Base-by-base conservation (phyloP, 1,284 basidiomycete genomes). In the Chalciporus sp. region DNA sequence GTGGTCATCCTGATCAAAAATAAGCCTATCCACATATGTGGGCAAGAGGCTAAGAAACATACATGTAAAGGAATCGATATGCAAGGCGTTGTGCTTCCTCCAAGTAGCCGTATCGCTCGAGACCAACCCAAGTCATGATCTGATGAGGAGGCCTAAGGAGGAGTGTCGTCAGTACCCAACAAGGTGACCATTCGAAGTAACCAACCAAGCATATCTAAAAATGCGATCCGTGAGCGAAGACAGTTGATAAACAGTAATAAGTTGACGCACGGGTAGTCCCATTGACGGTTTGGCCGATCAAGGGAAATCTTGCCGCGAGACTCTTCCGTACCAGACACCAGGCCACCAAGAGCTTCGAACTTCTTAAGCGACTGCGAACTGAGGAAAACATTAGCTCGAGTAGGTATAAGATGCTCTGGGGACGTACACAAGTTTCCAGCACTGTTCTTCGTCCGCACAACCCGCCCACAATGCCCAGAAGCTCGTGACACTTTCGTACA, bases 391-490 rank as follows among this genome's bases (percentile, higher is more conserved):
- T 64, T 45, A 65, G 57, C 57, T 58, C 12, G 41, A 47, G 20
- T 51, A 50, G 14, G 39, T 47, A 40, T 42, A 16, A 52, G 50
- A 53, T 33, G 49, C 46, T 40, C 45, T 27, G 6, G 47, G 27
- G 56, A 80, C 90, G 61, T 77, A 93, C 88, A 98, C 89, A 65
- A 99, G 84, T 72, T 89, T 88, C 82, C 90, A 89, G 45, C 92
- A 92, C 74, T 99, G 97, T 59, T 94, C 88, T 64, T 97, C 94
- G 63, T 90, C 94, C 23, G 95, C 94, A 72, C 94, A 94, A 11
- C 96, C 97, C 12, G 95, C 94, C 97, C 96, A 99, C 58, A 99
- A 81, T 45, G 94, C 84, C 95, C 95, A 99, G 74, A 96, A 91
- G 20, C 92, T 82, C 1, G 97, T 99, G 37, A 94, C 96, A 67